These are phyloP conservation scores for Calonectria honghensis DNA, from an alignment of 2,329 filamentous ascomycete species.

Conservation along the genomic window DNA sequence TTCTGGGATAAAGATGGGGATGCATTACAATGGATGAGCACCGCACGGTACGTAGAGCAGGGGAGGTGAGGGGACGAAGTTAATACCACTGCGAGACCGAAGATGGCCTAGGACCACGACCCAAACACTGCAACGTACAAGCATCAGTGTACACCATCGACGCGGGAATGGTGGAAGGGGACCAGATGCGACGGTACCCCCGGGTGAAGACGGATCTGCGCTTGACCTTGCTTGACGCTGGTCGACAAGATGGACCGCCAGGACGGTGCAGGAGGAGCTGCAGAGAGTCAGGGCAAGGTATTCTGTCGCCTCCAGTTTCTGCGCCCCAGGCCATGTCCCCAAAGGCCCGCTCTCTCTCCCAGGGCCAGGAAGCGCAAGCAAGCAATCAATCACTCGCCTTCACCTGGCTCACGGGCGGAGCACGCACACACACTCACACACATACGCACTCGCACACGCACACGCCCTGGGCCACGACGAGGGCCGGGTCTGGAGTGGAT, in stretches of 20 bases:
- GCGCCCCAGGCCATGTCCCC: conserved; percentile 15
- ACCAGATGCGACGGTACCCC: conserved; percentile 19
- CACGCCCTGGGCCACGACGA: conserved; percentile 13
- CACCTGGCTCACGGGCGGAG: background rate
- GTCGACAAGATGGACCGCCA: conserved; percentile 26
- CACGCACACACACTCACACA: background rate
- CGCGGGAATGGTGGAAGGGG: conserved; percentile 7
- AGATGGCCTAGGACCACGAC: conserved; percentile 34
- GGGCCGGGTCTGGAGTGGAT: conserved; percentile 32
- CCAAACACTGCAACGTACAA: conserved; percentile 21
- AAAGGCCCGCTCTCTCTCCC: too few species aligned
- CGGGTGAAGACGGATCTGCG: conserved; percentile 44
- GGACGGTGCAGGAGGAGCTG: conserved; percentile 15
- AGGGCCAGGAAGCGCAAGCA: background rate
- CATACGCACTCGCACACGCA: conserved; percentile 18
- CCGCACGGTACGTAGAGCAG: conserved; percentile 15
- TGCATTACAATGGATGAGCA: conserved; percentile 32
- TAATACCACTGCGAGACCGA: conserved; percentile 32
- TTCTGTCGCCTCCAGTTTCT: conserved; percentile 29
- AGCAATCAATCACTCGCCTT: conserved; percentile 20
- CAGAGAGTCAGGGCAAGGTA: conserved; percentile 21
- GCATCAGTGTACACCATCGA: conserved; percentile 3
- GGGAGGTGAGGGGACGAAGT: conserved; percentile 33
- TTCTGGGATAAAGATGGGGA: conserved; percentile 26
- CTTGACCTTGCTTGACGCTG: conserved; percentile 38